phyloP scores from a whole-genome alignment of 2,329 filamentous ascomycete genomes.

The Aspergillus sclerotialis region DNA sequence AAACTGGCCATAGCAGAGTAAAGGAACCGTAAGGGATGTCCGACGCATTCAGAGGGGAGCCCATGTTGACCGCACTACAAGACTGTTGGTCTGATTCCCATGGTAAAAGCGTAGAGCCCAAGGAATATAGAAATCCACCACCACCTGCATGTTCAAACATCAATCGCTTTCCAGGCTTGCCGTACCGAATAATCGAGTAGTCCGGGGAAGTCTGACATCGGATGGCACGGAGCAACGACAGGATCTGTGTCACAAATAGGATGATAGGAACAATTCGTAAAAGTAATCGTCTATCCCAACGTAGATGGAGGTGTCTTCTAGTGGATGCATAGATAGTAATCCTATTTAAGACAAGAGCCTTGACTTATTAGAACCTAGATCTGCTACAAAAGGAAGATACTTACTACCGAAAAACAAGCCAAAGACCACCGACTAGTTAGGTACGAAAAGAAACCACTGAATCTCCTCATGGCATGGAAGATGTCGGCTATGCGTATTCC shows the following conservation, averaged over 20 bases:
- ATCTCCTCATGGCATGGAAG: constrained; percentile 53
- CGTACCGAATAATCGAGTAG: constrained; percentile 64
- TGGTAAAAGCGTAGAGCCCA: constrained; percentile 66
- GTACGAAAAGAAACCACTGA: constrained; percentile 85
- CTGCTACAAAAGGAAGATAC: constrained; percentile 10
- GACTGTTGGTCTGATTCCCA: constrained; percentile 68
- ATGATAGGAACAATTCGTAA: constrained; percentile 66
- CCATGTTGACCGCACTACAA: constrained; percentile 70
- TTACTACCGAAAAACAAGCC: constrained; percentile 70
- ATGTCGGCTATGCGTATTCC: constrained; percentile 35
- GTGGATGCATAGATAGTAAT: constrained; percentile 92
- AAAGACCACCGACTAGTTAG: constrained; percentile 88
- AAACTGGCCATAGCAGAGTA: constrained; percentile 52
- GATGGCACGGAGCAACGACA: constrained; percentile 70
- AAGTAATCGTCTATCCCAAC: constrained; percentile 63
- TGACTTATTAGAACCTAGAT: constrained; percentile 5
- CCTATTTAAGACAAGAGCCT: constrained; percentile 80
- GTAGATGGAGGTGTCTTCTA: constrained; percentile 67
- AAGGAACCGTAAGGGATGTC: constrained; percentile 68
- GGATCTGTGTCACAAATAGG: constrained; percentile 62
- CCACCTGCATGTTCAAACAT: constrained; percentile 64
- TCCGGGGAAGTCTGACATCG: constrained; percentile 82
- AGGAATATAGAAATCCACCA: constrained; percentile 61
- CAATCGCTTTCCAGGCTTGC: constrained; percentile 56
- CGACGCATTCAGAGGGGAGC: constrained; percentile 44